Base-by-base conservation (phyloP, 2,329 filamentous ascomycete genomes). In the Metarhizium anisopliae region DNA sequence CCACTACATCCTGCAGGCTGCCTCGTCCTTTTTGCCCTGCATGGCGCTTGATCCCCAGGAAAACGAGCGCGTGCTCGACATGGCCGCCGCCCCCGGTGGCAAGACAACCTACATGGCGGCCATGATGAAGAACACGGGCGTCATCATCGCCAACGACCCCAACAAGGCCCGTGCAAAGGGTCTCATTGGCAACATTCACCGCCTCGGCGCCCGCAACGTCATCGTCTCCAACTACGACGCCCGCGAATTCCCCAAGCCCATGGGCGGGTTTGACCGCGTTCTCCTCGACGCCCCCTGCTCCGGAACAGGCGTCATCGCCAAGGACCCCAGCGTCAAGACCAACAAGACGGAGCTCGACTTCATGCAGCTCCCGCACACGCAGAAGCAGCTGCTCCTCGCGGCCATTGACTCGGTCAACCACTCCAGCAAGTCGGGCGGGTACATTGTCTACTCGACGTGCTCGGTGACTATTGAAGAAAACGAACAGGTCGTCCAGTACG, bases 341-440 rank as follows among this genome's bases (percentile, higher is more conserved):
- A 97, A 96, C 78, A 97, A 97, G 79, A 95, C 89, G 11, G 90
- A 95, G 69, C 87, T 86, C 61, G 94, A 99, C 72, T 99, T 99
- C 77, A 83, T 96, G 71, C 84, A 87, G 66, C 83, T 99, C 53
- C 92, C 94, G 0, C 94, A 99, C 72, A 82, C 90, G 58, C 94
- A 99, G 73, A 96, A 96, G 72, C 92, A 97, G 74, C 81, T 99
- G 55, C 77, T 99, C 13, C 82, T 99, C 32, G 84, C 91, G 7
- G 94, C 94, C 51, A 96, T 99, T 60, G 94, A 99, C 75, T 95
- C 90, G 0, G 90, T 95, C 16, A 91, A 96, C 70, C 92, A 96
- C 68, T 77, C 84, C 52, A 91, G 87, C 71, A 95, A 95, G 73
- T 95, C 92, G 0, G 94, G 94, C 54, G 94, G 94, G 53, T 96